These are phyloP conservation scores for Candida argentea DNA, from an alignment of 805 yeast genomes.

Conservation along the genomic window DNA sequence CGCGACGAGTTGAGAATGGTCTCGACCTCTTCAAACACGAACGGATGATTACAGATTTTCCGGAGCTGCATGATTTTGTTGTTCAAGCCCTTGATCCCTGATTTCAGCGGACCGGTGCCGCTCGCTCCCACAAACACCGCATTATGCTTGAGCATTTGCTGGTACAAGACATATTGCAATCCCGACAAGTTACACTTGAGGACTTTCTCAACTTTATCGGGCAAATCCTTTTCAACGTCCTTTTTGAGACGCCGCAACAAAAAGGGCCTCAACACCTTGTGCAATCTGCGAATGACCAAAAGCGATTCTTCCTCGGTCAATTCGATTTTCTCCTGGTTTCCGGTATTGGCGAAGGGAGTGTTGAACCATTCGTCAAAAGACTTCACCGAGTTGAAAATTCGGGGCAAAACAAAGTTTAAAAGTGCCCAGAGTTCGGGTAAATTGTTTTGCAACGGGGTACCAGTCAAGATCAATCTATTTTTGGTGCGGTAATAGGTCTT, in stretches of 20 bases:
- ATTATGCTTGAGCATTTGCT: constrained; percentile 69
- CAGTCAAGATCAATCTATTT: constrained; percentile 72
- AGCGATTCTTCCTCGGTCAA: constrained; percentile 80
- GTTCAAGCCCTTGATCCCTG: constrained; percentile 68
- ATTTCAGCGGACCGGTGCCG: constrained; percentile 46
- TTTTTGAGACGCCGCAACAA: constrained; percentile 73
- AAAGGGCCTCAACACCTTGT: constrained; percentile 79
- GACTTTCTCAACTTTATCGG: constrained; percentile 76
- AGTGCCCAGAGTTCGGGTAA: constrained; percentile 83
- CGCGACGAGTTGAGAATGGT: constrained; percentile 53
- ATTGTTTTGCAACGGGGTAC: constrained; percentile 81
- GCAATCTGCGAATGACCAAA: constrained; percentile 74
- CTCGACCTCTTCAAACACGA: constrained; percentile 77
- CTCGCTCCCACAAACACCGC: constrained; percentile 53
- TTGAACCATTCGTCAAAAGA: constrained; percentile 87
- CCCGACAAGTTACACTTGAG: constrained; percentile 71
- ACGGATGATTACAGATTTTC: constrained; percentile 82
- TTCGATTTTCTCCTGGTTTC: constrained; percentile 70
- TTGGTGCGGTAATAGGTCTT: constrained; percentile 64
- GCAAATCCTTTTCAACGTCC: constrained; percentile 80
- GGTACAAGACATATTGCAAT: constrained; percentile 58
- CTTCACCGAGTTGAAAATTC: constrained; percentile 75
- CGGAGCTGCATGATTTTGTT: constrained; percentile 80
- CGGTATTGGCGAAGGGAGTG: constrained; percentile 81
- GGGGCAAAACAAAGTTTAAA: constrained; percentile 71